Base-by-base conservation (phyloP, 176 grass and related monocot genomes). In the Saccharum spontaneum region DNA sequence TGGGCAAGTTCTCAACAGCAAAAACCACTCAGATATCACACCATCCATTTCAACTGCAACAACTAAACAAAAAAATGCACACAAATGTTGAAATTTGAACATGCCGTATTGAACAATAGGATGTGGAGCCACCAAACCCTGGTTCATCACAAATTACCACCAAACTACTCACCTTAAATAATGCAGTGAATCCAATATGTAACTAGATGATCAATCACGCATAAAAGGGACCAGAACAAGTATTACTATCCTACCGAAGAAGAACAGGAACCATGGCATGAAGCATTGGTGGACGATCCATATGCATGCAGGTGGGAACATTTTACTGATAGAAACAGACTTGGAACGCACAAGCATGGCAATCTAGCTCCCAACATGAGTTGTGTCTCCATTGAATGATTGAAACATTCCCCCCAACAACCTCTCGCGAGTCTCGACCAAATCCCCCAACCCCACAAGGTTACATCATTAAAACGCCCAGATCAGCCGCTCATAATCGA, bases 51-150 rank as follows among this genome's bases (percentile, higher is more conserved):
- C 68, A 77, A 57, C 50, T 5, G 11, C 48, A 59, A 39, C 48
- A 82, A 69, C 45, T 34, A 34, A 7, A 15, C 22, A 62, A 62
- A 62, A n/a, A 15, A 13, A 23, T 45, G 39, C 39, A 72, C 11
- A 14, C 11, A 72, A 71, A 73, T 73, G 41, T 14, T 48, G 15
- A 76, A 38, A 85, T 62, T 41, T 23, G 18, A 54, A 85, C 36
- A 59, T 6, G 38, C 5, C 8, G 22, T 7, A 59, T 30, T 50
- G 10, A 57, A 89, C 70, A 37, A 20, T 22, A 71, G 49, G 55
- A 2, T 37, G 72, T 13, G 7, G 59, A 20, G 6, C 5, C 18
- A 75, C 5, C 18, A 75, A 44, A 44, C 17, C 10, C 74, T 48
- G 37, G 33, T 34, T 15, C 5, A 79, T 28, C 44, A 73, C 76